Evolutionary conservation across 148 eudicot species (phyloP), one percentile per base, ranked within the genome.

Genomic region (Fallopia convolvulus): DNA sequence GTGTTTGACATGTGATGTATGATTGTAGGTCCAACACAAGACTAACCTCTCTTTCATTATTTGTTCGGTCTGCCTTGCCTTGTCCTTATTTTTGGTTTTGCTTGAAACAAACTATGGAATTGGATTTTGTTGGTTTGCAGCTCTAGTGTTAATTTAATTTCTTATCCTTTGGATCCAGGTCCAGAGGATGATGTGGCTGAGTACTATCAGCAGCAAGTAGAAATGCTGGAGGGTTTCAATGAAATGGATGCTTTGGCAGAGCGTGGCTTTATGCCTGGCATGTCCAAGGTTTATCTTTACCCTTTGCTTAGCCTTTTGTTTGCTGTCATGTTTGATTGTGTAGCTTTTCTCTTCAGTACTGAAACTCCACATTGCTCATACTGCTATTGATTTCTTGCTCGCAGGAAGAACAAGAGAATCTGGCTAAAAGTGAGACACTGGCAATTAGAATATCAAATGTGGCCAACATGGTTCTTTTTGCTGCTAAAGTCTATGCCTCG

Each of bases 231-330:
- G 87, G 94, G 94, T 15, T 92, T 92, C 68, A 90, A 83, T 84
- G 90, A 92, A 81, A 92, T 92, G 97, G 97, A 92, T 82, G 89
- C 88, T 71, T 85, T 92, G 78, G 88, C 92, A 47, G 94, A 90
- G 52, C 94, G 97, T 78, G 97, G 97, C 36, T 92, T 87, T 85
- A 80, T 92, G 75, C 94, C 94, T 75, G 89, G 90, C 48, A 79
- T 92, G 90, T 86, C 92, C 72, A 82, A 85, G 92, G 92, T 92
- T 76, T 71, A 52, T 56, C 39, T 30, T 14, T 68, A 48, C 70
- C 20, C 50, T 18, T 18, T 65, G 21, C 18, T 17, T 65, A 32
- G 36, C 47, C 47, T 9, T 10, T 65, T 47, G 5, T 32, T 58
- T 77, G 1, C 30, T 60, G 12, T 44, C 39, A 63, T 41, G 10